Percentiles rank a stretch among this genome's conserved stretches.
Evolutionary conservation across 495 filamentous ascomycete species (phyloP).

Genomic region (Entonaema liquescens): DNA sequence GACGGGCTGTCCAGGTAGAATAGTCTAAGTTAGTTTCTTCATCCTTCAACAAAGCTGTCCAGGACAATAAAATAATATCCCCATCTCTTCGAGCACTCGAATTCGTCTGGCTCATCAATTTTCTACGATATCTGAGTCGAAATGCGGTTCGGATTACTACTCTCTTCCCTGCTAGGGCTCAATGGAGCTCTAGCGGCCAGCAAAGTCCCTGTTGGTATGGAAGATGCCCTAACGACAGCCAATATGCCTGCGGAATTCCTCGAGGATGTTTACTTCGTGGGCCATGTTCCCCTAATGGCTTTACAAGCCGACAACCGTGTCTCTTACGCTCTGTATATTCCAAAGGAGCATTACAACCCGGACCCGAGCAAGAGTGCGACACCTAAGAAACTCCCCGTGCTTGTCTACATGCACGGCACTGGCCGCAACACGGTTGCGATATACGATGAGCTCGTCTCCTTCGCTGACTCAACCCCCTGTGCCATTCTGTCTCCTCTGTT

Average conservation of each 20-base stretch:
- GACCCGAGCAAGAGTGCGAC: constrained; percentile 5
- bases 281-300: constrained; percentile 32
- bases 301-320: constrained; percentile 31
- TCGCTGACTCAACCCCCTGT: constrained; percentile 25
- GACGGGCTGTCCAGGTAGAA: neutral
- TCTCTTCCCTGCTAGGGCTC: constrained; percentile 17
- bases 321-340: constrained; percentile 39
- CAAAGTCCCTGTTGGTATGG: constrained; percentile 54
- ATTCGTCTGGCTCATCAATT: neutral
- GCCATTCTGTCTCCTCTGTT: constrained; percentile 36
- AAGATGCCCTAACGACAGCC: constrained; percentile 50
- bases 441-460: constrained; percentile 24
- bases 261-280: constrained; percentile 30
- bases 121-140: neutral
- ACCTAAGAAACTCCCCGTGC: constrained; percentile 23
- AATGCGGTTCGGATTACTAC: constrained; percentile 22
- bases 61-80: neutral
- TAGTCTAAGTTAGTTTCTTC: neutral
- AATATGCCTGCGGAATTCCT: constrained; percentile 27
- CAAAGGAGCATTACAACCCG: constrained; percentile 29
- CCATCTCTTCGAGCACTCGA: neutral
- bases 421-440: constrained; percentile 13
- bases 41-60: neutral
- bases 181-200: constrained; percentile 15
- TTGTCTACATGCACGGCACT: constrained; percentile 34